Evolutionary conservation across 305 asterid genomes (phyloP), one percentile per base, ranked within the genome.

Genomic region (Petunia hybrid): DNA sequence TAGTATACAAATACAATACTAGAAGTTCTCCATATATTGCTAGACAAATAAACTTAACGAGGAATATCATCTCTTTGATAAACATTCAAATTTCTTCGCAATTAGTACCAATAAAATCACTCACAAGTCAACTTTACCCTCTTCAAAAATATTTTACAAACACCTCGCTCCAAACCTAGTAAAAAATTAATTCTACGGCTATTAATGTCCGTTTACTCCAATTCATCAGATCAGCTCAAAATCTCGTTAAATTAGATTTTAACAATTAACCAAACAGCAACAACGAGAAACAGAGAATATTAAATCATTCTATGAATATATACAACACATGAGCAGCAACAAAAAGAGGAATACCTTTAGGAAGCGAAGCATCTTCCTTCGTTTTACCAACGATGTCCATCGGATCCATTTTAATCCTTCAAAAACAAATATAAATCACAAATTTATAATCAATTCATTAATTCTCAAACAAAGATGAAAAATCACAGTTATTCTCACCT

Each of bases 291-390:
- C 31, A 63, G 68, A 62, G 43, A 4, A 76, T n/a, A 35, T 73
- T 67, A 41, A 6, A 40, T 39, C 41, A 53, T 41, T 78, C n/a
- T 76, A 36, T 63, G 13, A 60, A 78, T 35, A 12, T 16, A 57
- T 16, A 10, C 38, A 4, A 60, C 0, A 22, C 65, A 61, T 22
- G 4, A 0, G 5, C 66, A 61, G 60, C 60, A 10, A 46, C 45
- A 75, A 81, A 64, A 40, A 68, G 45, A 46, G 56, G 41, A 40
- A 9, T 77, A 94, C 97, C 97, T 87, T 95, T 95, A 43, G 98
- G 99, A 43, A 96, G 97, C 38, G 99, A 96, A 74, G 99, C 99
- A 84, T 96, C 99, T 87, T 96, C 99, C 84, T 96, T 96, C 12
- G 97, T 86, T 85, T 86, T 87, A 64, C 98, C 98, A 62, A 96